Percentiles rank a stretch among this genome's conserved stretches.
These are phyloP conservation scores for Viridothelium virens DNA, from an alignment of 495 filamentous ascomycete genomes.

Conservation along the genomic window DNA sequence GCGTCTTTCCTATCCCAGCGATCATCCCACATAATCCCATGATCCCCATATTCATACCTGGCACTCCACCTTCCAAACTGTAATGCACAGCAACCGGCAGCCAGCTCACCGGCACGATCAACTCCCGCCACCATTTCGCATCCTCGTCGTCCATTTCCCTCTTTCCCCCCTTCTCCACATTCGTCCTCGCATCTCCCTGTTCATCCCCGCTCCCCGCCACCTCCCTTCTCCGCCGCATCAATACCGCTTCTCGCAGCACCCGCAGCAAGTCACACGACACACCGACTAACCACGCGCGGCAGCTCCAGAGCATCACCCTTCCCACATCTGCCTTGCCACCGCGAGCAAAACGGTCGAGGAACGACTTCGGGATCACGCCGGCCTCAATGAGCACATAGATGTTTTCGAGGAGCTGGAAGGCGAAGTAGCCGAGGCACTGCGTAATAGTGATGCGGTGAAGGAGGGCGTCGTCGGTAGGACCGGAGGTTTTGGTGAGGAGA, in stretches of 20 bases:
- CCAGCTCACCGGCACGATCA: conserved; percentile 33
- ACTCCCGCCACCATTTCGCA: conserved; percentile 33
- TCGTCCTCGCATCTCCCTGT: conserved; percentile 16
- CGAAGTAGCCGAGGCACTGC: conserved; percentile 29
- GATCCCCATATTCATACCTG: conserved; percentile 33
- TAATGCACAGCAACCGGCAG: conserved; percentile 33
- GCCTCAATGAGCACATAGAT: conserved; percentile 25
- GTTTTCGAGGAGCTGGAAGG: conserved; percentile 36
- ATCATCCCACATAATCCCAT: conserved; percentile 32
- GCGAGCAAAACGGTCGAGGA: conserved; percentile 19
- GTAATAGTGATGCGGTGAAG: conserved; percentile 30
- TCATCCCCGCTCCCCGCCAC: conserved; percentile 20
- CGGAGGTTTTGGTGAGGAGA: conserved; percentile 25
- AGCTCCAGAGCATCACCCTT: conserved; percentile 21
- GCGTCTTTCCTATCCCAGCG: conserved; percentile 27
- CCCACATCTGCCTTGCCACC: conserved; percentile 21
- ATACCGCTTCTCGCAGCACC: conserved; percentile 28
- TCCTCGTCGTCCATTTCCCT: conserved; percentile 27
- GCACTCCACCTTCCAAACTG: conserved; percentile 25
- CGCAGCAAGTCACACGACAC: conserved; percentile 32
- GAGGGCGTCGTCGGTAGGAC: conserved; percentile 28
- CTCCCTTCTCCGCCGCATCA: conserved; percentile 27
- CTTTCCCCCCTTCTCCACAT: conserved; percentile 19
- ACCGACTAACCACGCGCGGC: conserved; percentile 31
- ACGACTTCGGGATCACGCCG: conserved; percentile 21